Conservation (phyloP, 768 basidiomycete genomes). For the Butyriboletus loyo region DNA sequence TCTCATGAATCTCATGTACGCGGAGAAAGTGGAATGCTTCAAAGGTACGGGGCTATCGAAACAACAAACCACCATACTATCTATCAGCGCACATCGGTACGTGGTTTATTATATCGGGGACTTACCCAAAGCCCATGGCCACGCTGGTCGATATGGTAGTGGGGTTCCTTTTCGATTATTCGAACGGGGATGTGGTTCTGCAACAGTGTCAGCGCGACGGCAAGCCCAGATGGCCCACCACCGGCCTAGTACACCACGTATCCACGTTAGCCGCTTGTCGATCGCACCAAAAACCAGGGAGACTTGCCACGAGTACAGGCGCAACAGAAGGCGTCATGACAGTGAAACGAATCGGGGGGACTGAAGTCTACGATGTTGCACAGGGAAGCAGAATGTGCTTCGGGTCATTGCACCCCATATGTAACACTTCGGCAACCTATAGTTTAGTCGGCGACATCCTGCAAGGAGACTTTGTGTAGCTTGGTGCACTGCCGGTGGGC, state of each 20-base stretch:
- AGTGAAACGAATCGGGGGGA: background rate
- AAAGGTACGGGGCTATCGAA: conserved; percentile 33
- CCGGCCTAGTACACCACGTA: conserved; percentile 17
- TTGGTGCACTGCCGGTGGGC: background rate
- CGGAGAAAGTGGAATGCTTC: conserved; percentile 43
- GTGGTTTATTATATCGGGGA: background rate
- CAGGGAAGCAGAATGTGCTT: background rate
- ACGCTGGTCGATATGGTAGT: conserved; percentile 37
- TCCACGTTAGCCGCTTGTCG: background rate
- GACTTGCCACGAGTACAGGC: conserved; percentile 22
- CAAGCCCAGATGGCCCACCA: conserved; percentile 30
- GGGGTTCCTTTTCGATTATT: conserved; percentile 46
- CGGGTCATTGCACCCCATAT: background rate
- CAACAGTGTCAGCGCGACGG: conserved; percentile 33
- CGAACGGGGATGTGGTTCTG: conserved; percentile 47
- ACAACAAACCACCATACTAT: background rate
- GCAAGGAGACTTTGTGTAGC: background rate
- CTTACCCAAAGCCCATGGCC: conserved; percentile 39
- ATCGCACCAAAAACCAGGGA: background rate
- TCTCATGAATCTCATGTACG: conserved; percentile 36
- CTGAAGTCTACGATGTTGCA: background rate
- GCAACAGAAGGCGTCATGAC: conserved; percentile 12
- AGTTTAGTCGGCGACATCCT: background rate
- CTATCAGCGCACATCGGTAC: background rate
- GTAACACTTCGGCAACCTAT: background rate